Conservation (phyloP, 2,329 filamentous ascomycete species). For the Colletotrichum paranaense region DNA sequence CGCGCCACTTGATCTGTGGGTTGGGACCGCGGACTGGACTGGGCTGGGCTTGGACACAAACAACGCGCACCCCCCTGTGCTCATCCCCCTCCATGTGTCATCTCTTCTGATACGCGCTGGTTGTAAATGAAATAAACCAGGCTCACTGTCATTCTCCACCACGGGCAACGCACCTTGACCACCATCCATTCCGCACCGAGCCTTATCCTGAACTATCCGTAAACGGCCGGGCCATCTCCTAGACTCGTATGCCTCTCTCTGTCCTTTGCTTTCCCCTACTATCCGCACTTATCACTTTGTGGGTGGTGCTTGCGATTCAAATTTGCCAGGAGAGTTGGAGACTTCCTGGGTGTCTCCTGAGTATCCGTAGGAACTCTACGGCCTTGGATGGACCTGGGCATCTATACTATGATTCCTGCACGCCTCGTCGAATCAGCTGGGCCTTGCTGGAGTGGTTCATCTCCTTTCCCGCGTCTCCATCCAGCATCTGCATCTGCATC, state of each 20-base stretch:
- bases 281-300: conserved; percentile 15
- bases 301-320: not conserved
- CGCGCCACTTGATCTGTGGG: not conserved
- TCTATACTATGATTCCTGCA: not conserved
- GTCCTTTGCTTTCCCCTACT: conserved; percentile 29
- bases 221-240: conserved; percentile 42
- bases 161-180: conserved; percentile 38
- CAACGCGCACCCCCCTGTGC: conserved; percentile 14
- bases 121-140: conserved; percentile 57
- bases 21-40: not conserved
- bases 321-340: not conserved
- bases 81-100: conserved; percentile 37
- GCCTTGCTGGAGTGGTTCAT: conserved; percentile 22
- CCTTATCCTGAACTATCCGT: conserved; percentile 51
- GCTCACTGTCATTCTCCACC: conserved; percentile 54
- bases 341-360: not conserved
- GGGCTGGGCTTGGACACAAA: not conserved
- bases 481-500: conserved; percentile 4
- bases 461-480: conserved; percentile 30
- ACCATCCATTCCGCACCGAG: conserved; percentile 14
- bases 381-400: not conserved
- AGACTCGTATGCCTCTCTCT: conserved; percentile 40
- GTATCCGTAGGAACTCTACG: too few relatives aligned
- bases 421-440: conserved; percentile 9
- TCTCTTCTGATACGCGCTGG: conserved; percentile 58